Evolutionary conservation across 2,329 filamentous ascomycete genomes (phyloP), one percentile per base, ranked within the genome.

Genomic region (Neopestalotiopsis clavispora): DNA sequence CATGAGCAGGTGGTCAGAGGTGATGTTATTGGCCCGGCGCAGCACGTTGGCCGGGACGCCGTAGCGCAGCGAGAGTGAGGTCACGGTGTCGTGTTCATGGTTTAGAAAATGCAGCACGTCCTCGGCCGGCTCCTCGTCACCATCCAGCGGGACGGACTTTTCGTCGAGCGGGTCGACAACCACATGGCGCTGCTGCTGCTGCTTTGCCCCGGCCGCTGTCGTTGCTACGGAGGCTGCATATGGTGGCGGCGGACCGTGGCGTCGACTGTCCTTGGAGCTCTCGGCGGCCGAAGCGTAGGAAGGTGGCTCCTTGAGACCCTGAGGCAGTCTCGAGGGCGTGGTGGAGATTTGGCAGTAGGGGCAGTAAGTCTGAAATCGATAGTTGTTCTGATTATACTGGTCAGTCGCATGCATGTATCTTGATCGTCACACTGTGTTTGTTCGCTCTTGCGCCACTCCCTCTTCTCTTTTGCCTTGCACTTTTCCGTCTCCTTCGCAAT

Each of bases 311-410:
- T 85, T 87, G 30, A 94, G 84, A 12, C 91, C 89, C 79, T 90
- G 89, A 1, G 89, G 84, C 3, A 90, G 79, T 7, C 80, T 75
- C 23, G 88, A 88, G 2, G 90, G 88, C 4, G 80, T 82, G 59
- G 83, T 86, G 4, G 90, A 90, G 73, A 94, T 87, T 79, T 95
- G 93, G 78, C 93, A 96, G 79, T 92, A 95, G 0, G 93, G 93
- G 76, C 89, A 89, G 77, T 89, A 89, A 42, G 84, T 82, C 66
- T 86, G 86, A 80, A 94, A 94, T 56, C 92, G 89, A 38, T 85
- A 82, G 77, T 94, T 94, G 61, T 87, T 81, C 87, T 89, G 72
- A 14, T n/a, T 10, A 12, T 17, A 4, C n/a, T 9, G 9, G 4
- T 63, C 34, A 52, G 40, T 49, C 10, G 34, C 10, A 7, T 6